Percentiles rank a stretch among this genome's conserved stretches.
phyloP scores from a whole-genome alignment of 176 grass and related monocot genomes.

The Rhipidocladum racemiflorum region DNA sequence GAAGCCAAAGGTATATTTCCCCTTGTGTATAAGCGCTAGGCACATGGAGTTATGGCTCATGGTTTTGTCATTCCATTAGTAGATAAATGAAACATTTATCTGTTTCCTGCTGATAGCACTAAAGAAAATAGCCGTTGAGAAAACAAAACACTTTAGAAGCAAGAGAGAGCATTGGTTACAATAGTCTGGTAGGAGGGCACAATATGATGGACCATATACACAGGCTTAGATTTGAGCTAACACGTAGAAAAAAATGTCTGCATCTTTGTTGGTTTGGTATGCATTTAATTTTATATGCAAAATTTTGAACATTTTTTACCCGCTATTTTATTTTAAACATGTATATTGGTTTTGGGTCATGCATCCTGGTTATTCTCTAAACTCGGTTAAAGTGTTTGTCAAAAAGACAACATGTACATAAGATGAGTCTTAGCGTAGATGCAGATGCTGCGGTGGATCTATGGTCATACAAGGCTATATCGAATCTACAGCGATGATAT shows the following conservation, averaged over 20 bases:
- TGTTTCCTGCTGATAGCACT: slow-evolving; percentile 1
- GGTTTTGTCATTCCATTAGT: not conserved
- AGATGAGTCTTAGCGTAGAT: no score
- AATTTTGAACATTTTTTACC: not conserved
- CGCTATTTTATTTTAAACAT: not conserved
- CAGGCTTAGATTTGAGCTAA: not conserved
- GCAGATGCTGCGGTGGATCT: no score
- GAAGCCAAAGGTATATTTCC: not conserved
- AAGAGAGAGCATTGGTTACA: not conserved
- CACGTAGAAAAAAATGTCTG: not conserved
- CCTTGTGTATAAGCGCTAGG: not conserved
- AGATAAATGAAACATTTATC: not conserved
- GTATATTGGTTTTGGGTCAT: not conserved
- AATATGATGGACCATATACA: not conserved
- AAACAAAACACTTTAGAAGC: not conserved
- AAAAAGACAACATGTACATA: no score
- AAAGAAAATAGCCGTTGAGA: not conserved
- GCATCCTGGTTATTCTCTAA: not conserved
- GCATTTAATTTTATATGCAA: not conserved
- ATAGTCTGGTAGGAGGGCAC: not conserved
- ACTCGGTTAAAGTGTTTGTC: not conserved
- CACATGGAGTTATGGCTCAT: not conserved
- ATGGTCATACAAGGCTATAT: no score
- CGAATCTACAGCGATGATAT: no score
- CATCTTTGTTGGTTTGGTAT: not conserved